Evolutionary conservation across 129 eudicot species (phyloP).

Genomic region (Sambucus nigra): DNA sequence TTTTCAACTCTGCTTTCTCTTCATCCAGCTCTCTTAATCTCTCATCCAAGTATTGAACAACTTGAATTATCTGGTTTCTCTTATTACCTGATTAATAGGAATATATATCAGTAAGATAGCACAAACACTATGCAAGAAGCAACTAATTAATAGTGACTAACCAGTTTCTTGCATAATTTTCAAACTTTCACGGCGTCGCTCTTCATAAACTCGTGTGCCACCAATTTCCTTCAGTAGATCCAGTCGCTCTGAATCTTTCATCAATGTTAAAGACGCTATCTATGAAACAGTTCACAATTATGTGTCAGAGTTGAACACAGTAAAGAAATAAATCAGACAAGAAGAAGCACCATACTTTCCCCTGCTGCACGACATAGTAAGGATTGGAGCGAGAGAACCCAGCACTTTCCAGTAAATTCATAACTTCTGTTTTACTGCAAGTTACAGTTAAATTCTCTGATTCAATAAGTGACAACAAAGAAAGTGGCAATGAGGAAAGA

Average conservation of each 20-base stretch:
- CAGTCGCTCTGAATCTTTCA: conserved; percentile 93
- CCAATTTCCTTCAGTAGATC: conserved; percentile 96
- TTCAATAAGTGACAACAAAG: conserved; percentile 3
- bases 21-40: conserved; percentile 87
- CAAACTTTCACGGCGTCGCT: conserved; percentile 92
- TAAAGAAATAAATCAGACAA: conserved; percentile 8
- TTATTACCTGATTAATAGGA: conserved; percentile 51
- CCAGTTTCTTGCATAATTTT: conserved; percentile 99
- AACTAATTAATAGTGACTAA: conserved; percentile 27
- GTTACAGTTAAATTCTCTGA: conserved; percentile 6
- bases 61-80: conserved; percentile 94
- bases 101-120: conserved; percentile 9
- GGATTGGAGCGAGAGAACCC: conserved; percentile 99
- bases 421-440: conserved; percentile 95
- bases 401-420: conserved; percentile 96
- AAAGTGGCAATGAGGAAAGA: neutral
- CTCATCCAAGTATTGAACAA: conserved; percentile 88
- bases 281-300: conserved; percentile 16
- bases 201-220: conserved; percentile 96
- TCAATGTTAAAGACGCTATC: conserved; percentile 87
- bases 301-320: conserved; percentile 3
- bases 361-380: conserved; percentile 98
- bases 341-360: conserved; percentile 47
- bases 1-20: conserved; percentile 90
- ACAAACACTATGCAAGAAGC: conserved; percentile 12